Conservation (phyloP, 108 stramenopile genomes). For the Cylindrotheca closterium region DNA sequence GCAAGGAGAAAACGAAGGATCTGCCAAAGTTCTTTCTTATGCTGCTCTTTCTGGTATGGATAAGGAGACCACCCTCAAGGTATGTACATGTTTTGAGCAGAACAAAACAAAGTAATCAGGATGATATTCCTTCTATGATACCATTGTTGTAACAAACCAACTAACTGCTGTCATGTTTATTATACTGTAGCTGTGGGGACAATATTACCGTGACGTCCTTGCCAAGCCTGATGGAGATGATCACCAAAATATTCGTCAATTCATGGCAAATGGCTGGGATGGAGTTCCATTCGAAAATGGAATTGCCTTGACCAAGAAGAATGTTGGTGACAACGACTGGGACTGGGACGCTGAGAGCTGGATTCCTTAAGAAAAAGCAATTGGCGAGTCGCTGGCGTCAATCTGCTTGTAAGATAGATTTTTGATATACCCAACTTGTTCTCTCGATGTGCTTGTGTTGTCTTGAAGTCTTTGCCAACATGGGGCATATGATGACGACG, state of each 20-base stretch:
- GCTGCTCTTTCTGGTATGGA: slow-evolving; percentile 78
- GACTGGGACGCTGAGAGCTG: slow-evolving; percentile 42
- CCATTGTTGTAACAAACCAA: not conserved
- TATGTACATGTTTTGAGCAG: slow-evolving; percentile 16
- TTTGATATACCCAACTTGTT: too few species aligned
- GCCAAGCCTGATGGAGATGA: slow-evolving; percentile 69
- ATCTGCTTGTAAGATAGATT: too few species aligned
- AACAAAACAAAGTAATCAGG: not conserved
- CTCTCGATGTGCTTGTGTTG: too few species aligned
- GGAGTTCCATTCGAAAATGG: slow-evolving; percentile 89
- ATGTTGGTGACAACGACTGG: slow-evolving; percentile 74
- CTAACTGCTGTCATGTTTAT: not conserved
- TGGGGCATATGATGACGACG: too few species aligned
- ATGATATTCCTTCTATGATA: not conserved
- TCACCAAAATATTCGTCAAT: slow-evolving; percentile 87
- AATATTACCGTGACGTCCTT: slow-evolving; percentile 84
- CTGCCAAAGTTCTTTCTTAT: slow-evolving; percentile 79
- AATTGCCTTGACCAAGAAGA: slow-evolving; percentile 82
- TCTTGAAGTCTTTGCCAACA: too few species aligned
- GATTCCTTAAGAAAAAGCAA: slow-evolving; percentile 7
- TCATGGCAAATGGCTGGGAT: slow-evolving; percentile 79
- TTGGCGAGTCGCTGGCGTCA: too few species aligned
- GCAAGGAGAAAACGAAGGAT: slow-evolving; percentile 85
- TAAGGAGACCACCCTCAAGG: slow-evolving; percentile 79
- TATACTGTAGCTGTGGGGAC: slow-evolving; percentile 64